Base-by-base conservation (phyloP, 2,329 filamentous ascomycete genomes). In the Sarocladium brachiariae region DNA sequence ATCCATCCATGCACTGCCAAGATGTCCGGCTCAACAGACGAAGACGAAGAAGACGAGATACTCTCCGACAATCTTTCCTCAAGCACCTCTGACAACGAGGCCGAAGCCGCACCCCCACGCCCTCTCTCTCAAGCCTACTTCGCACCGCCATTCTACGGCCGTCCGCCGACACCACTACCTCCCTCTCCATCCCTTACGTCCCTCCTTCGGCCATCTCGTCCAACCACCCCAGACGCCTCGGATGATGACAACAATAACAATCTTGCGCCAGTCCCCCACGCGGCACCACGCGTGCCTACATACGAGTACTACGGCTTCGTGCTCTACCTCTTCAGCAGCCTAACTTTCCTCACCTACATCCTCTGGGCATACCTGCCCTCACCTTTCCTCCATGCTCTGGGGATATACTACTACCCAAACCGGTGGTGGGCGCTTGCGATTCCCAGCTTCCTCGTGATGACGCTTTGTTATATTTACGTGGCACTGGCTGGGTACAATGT, bases 251-350 rank as follows among this genome's bases (percentile, higher is more conserved):
- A 38, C 59, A 79, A 86, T 33, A 81, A n/a, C n/a, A n/a, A 39
- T 16, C 8, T 96, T 14, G 89, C 89, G 4, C 86, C 90, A 45
- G 81, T 96, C 16, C 89, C 91, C 5, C 86, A 89, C 51, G 91
- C 90, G 2, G 86, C 86, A 50, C 93, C 93, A 2, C 90, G 93
- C 64, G 91, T 99, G 2, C 93, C 93, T n/a, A 99, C 93, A 0
- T 97, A 99, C 72, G 93, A 99, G 66, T 99, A 97, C 79, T 97
- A 97, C 66, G 93, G 93, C 65, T 99, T 99, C 70, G 92, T 95
- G 50, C 80, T 99, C 47, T 97, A 99, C 71, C 78, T 99, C 34
- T 89, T 92, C 63, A 91, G 86, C 55, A 89, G 85, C 19, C 74
- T 93, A 49, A 83, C 83, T 2, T 97, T 97, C 65, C 73, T 86